Evolutionary conservation across 805 yeast species (phyloP), one percentile per base, ranked within the genome.

Genomic region (Ascoidea tarda): DNA sequence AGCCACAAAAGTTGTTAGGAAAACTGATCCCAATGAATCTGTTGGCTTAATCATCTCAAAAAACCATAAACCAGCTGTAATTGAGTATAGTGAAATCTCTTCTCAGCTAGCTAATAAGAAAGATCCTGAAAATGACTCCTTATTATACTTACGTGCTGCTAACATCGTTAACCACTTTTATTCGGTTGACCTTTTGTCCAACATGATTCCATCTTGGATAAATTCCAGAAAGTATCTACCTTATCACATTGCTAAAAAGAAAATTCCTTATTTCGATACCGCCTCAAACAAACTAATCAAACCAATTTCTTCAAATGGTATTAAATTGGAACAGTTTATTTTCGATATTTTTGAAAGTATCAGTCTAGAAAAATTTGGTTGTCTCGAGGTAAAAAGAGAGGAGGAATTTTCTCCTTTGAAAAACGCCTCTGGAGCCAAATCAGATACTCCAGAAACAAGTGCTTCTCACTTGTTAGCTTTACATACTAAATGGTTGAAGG

Each of bases 91-190:
- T 46, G 99, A 93, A 69, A 88, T 93, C 56, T 75, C 88, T 6
- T 63, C 70, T 38, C 90, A 84, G 58, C 73, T 90, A 61, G 83
- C 91, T 28, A 79, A 78, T 60, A 81, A 78, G 55, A 68, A 68
- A 32, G 93, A 84, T 57, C 74, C 76, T 1, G 54, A 56, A n/a
- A 63, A 67, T 52, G 65, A 74, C 32, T 84, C 82, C 16, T 71
- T 82, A 55, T 74, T 93, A 54, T 77, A 77, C 58, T 77, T 88
- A 59, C 78, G 98, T 59, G 96, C 98, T 4, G 99, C 96, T 32
- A 93, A 93, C 68, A 93, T 93, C 58, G 99, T 93, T 52, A 93
- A 93, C 66, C 99, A 93, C 68, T 93, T 90, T 68, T 93, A 91
- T 68, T 82, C 90, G 4, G 87, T 87, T 49, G 83, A 77, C n/a